Evolutionary conservation across 805 yeast species (phyloP).

Genomic region (Candida nitratophila): DNA sequence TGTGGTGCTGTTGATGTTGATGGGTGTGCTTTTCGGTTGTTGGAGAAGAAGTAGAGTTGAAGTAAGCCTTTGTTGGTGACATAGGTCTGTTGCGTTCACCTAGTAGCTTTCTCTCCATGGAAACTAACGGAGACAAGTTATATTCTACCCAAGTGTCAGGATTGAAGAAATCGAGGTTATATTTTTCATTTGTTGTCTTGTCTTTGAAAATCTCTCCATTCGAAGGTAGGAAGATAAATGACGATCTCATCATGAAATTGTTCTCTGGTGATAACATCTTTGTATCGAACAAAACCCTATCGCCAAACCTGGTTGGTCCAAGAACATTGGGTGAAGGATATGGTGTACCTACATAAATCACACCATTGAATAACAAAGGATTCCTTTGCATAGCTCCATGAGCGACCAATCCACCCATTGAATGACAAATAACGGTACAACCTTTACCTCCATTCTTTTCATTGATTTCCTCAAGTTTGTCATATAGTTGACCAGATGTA

Average conservation of each 20-base stretch:
- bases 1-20: too few species aligned
- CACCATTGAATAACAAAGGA: constrained; percentile 64
- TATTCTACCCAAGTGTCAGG: constrained; percentile 75
- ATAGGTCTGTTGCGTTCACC: not conserved
- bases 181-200: constrained; percentile 45
- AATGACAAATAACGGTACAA: constrained; percentile 72
- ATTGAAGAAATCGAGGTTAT: constrained; percentile 70
- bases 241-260: constrained; percentile 83
- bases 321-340: constrained; percentile 76
- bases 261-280: constrained; percentile 72
- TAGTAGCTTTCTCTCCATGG: constrained; percentile 21
- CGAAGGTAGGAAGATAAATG: constrained; percentile 71
- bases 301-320: constrained; percentile 82
- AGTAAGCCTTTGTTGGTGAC: too few species aligned
- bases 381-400: constrained; percentile 68
- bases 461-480: constrained; percentile 40
- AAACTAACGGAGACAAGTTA: constrained; percentile 68
- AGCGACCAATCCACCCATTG: constrained; percentile 89
- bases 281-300: constrained; percentile 67
- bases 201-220: constrained; percentile 72
- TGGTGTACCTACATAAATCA: constrained; percentile 81
- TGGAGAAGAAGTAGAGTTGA: too few species aligned
- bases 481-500: constrained; percentile 42
- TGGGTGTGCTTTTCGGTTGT: too few species aligned
- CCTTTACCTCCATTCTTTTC: constrained; percentile 44